A percentile compares a stretch with the other conserved stretches of the same genome.
These are phyloP conservation scores for Eragrostis tef DNA, from an alignment of 202 grass and related monocot genomes.

Conservation along the genomic window DNA sequence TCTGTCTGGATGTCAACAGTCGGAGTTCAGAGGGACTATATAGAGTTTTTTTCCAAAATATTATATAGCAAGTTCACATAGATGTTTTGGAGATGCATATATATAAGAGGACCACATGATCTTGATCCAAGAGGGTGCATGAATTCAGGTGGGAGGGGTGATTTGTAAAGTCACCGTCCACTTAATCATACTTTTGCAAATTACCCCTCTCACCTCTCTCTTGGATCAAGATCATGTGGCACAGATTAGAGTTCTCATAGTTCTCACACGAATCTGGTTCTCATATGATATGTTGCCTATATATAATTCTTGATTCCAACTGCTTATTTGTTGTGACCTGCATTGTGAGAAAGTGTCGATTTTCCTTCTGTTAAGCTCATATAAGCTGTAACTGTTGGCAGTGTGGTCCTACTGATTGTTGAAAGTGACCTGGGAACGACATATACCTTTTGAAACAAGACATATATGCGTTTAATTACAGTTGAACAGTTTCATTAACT, in stretches of 20 bases:
- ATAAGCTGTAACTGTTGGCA: constrained; percentile 8
- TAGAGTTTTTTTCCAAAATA: background rate
- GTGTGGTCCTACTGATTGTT: constrained; percentile 21
- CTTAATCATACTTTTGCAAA: too few species aligned
- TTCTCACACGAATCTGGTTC: too few species aligned
- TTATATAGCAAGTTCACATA: background rate
- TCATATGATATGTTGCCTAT: too few species aligned
- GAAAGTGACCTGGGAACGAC: background rate
- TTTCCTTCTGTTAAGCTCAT: constrained; percentile 1
- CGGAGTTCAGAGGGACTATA: background rate
- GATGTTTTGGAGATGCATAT: background rate
- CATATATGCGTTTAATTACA: background rate
- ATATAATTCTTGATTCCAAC: background rate
- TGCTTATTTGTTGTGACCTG: background rate
- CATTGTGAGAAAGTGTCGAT: background rate
- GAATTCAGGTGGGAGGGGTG: too few species aligned
- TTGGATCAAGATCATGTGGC: too few species aligned
- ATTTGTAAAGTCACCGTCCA: too few species aligned
- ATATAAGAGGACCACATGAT: too few species aligned
- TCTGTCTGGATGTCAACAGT: too few species aligned
- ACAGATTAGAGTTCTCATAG: too few species aligned
- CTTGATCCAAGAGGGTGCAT: too few species aligned
- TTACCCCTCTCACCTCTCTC: too few species aligned
- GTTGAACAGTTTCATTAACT: background rate
- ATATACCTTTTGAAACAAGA: background rate